These are phyloP conservation scores for Kodamaea neixiangensis DNA, from an alignment of 805 yeast genomes.

Conservation along the genomic window DNA sequence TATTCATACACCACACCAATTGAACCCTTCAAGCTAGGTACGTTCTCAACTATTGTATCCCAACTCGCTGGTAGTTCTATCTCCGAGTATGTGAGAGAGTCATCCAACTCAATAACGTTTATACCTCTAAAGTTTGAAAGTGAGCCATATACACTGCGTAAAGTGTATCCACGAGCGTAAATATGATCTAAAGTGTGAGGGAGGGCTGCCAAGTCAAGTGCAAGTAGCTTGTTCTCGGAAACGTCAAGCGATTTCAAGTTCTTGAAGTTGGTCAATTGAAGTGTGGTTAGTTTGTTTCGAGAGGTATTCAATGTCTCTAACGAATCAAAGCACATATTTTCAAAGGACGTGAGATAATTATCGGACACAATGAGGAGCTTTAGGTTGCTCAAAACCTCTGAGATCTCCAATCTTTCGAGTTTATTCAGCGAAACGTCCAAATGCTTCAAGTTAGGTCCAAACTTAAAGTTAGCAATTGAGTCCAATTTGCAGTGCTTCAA, in stretches of 20 bases:
- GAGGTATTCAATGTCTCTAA: background rate
- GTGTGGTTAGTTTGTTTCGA: background rate
- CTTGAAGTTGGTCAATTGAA: background rate
- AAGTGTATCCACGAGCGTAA: background rate
- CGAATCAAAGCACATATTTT: background rate
- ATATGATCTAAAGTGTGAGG: background rate
- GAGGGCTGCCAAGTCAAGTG: background rate
- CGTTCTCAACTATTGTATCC: background rate
- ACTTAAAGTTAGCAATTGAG: background rate
- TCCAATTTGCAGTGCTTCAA: background rate
- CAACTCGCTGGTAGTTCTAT: background rate
- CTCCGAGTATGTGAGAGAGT: background rate
- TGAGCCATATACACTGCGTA: background rate
- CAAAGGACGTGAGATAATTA: background rate
- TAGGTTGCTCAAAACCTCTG: background rate
- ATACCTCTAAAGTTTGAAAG: background rate
- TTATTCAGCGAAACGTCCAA: constrained; percentile 1
- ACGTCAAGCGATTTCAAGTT: background rate
- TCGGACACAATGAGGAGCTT: background rate
- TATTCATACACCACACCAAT: background rate
- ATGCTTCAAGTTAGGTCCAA: background rate
- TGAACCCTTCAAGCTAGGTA: background rate
- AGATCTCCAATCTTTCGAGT: background rate
- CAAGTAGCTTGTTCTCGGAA: background rate
- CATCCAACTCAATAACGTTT: background rate